These are phyloP conservation scores for Pythium dissimile DNA, from an alignment of 352 stramenopile genomes.

Conservation along the genomic window DNA sequence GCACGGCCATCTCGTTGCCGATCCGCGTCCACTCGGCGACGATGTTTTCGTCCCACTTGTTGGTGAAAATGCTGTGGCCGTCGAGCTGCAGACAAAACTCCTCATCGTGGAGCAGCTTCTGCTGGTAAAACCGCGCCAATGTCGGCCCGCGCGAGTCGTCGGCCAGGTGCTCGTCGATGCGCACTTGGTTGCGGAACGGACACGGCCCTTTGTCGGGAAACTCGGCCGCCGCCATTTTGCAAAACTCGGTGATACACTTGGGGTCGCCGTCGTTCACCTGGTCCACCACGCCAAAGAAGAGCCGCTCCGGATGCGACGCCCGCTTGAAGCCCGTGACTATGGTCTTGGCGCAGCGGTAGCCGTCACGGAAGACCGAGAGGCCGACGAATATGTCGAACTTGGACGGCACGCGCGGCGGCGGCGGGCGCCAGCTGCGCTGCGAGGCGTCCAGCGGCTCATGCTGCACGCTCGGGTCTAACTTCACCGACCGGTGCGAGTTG, in stretches of 20 bases:
- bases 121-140: constrained; percentile 75
- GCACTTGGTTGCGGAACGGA: constrained; percentile 68
- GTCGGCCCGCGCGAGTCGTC: constrained; percentile 76
- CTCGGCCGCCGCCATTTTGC: constrained; percentile 62
- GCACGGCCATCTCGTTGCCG: constrained; percentile 81
- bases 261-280: constrained; percentile 71
- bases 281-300: constrained; percentile 83
- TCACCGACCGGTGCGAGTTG: constrained; percentile 17
- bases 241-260: constrained; percentile 74
- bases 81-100: constrained; percentile 87
- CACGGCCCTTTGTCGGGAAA: constrained; percentile 65
- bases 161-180: constrained; percentile 58
- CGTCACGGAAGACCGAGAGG: constrained; percentile 80
- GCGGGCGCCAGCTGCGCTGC: constrained; percentile 44
- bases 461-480: constrained; percentile 57
- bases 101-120: constrained; percentile 69
- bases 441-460: constrained; percentile 51
- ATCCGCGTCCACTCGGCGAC: constrained; percentile 69
- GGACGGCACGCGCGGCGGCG: constrained; percentile 45
- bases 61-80: constrained; percentile 84
- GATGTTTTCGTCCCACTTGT: constrained; percentile 75
- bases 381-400: constrained; percentile 73
- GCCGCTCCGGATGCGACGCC: constrained; percentile 56
- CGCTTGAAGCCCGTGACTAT: constrained; percentile 77
- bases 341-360: constrained; percentile 76